Conservation (phyloP, 2,329 filamentous ascomycete species). For the Arthrinium phaeospermum region DNA sequence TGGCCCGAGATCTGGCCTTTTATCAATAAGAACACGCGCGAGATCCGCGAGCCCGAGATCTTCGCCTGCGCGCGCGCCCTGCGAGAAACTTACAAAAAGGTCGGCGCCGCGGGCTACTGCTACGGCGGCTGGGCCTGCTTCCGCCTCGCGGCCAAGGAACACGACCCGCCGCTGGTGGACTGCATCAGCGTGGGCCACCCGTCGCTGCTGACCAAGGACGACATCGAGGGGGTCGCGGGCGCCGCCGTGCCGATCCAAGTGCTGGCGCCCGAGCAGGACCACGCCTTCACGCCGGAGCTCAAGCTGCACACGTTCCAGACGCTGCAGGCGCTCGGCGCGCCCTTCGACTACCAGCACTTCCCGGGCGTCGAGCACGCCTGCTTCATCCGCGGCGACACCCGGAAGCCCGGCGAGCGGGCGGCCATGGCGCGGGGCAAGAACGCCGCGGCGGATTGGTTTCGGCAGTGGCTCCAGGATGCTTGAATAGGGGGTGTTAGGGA, state of each 20-base stretch:
- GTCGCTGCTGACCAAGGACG: constrained; percentile 44
- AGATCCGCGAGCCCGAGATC: constrained; percentile 46
- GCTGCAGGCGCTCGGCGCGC: constrained; percentile 43
- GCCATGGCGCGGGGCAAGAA: constrained; percentile 55
- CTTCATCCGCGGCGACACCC: constrained; percentile 48
- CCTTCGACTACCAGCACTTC: constrained; percentile 58
- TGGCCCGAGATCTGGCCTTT: constrained; percentile 48
- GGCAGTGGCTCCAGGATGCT: constrained; percentile 30
- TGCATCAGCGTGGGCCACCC: constrained; percentile 49
- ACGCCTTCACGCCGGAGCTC: constrained; percentile 48
- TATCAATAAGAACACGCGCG: constrained; percentile 42
- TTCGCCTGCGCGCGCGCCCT: constrained; percentile 41
- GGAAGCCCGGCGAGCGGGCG: constrained; percentile 44
- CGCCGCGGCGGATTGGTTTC: constrained; percentile 52
- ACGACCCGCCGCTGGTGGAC: constrained; percentile 46
- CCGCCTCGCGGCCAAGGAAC: constrained; percentile 43
- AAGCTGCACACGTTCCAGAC: constrained; percentile 49
- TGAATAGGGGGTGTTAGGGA: neutral
- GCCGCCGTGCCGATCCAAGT: constrained; percentile 50
- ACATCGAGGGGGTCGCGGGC: constrained; percentile 46
- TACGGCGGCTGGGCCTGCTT: constrained; percentile 54
- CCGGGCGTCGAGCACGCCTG: constrained; percentile 55
- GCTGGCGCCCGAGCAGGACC: constrained; percentile 47
- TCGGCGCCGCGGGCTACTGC: constrained; percentile 52
- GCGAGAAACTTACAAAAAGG: constrained; percentile 37